phyloP scores from a whole-genome alignment of 495 filamentous ascomycete genomes.

The Neurospora sublineolata region DNA sequence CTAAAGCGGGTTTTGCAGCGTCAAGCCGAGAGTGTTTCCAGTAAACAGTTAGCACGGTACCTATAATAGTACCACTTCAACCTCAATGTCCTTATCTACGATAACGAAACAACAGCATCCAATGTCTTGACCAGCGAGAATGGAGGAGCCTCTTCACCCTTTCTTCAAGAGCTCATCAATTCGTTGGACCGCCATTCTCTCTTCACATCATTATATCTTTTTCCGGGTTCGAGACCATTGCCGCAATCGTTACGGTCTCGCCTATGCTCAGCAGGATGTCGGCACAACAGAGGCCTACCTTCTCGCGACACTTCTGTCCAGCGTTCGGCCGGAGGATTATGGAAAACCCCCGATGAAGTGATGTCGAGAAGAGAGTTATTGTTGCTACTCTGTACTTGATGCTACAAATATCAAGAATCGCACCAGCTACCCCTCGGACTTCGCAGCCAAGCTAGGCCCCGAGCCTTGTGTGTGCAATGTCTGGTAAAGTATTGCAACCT shows the following conservation, averaged over 20 bases:
- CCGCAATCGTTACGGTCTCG: not conserved
- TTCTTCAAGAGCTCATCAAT: not conserved
- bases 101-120: not conserved
- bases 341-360: not conserved
- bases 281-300: not conserved
- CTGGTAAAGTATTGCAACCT: not conserved
- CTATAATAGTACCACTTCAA: not conserved
- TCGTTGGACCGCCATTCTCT: not conserved
- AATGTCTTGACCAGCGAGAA: not conserved
- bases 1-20: too few species aligned
- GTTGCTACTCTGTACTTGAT: not conserved
- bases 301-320: not conserved
- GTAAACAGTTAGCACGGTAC: not conserved
- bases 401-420: not conserved
- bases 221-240: not conserved
- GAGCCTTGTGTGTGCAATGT: not conserved
- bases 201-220: not conserved
- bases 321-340: not conserved
- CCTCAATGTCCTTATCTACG: not conserved
- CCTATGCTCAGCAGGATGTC: not conserved
- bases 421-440: not conserved
- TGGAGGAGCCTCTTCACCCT: not conserved
- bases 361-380: not conserved
- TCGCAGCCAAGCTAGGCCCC: not conserved
- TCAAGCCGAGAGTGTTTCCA: not conserved